Conservation (phyloP, 2,329 filamentous ascomycete genomes). For the Chaetomium strumarium region DNA sequence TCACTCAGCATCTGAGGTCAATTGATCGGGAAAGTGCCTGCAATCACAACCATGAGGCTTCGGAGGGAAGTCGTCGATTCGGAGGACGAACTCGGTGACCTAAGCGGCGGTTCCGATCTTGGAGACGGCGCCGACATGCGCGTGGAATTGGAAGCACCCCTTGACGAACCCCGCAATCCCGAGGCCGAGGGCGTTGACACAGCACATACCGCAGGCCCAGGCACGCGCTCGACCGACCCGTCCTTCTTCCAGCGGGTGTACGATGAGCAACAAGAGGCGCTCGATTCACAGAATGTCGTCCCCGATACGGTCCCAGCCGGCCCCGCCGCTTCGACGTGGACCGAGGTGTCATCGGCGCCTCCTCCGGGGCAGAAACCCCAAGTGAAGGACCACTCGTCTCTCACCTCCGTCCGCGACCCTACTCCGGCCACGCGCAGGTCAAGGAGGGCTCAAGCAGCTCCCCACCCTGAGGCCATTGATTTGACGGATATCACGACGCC, state of each 20-base stretch:
- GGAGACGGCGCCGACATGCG: not conserved
- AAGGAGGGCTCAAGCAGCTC: constrained; percentile 9
- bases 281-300: not conserved
- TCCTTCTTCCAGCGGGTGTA: constrained; percentile 44
- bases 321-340: constrained; percentile 2
- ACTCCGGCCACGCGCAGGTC: constrained; percentile 13
- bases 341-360: constrained; percentile 5
- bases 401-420: constrained; percentile 28
- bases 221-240: constrained; percentile 40
- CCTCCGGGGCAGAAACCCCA: constrained; percentile 7
- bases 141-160: not conserved
- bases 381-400: constrained; percentile 2
- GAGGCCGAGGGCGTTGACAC: constrained; percentile 1
- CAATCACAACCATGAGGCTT: constrained; percentile 22
- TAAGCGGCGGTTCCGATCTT: constrained; percentile 8
- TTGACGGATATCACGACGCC: constrained; percentile 33
- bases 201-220: constrained; percentile 11
- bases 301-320: constrained; percentile 1
- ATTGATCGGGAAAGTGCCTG: not conserved
- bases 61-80: constrained; percentile 30
- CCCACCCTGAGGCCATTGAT: constrained; percentile 20
- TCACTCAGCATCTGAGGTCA: no score
- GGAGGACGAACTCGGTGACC: constrained; percentile 29
- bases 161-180: not conserved
- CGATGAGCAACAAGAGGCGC: constrained; percentile 38